These are phyloP conservation scores for Litsea cubeba DNA, from an alignment of 164 flowering plant genomes.

Conservation along the genomic window DNA sequence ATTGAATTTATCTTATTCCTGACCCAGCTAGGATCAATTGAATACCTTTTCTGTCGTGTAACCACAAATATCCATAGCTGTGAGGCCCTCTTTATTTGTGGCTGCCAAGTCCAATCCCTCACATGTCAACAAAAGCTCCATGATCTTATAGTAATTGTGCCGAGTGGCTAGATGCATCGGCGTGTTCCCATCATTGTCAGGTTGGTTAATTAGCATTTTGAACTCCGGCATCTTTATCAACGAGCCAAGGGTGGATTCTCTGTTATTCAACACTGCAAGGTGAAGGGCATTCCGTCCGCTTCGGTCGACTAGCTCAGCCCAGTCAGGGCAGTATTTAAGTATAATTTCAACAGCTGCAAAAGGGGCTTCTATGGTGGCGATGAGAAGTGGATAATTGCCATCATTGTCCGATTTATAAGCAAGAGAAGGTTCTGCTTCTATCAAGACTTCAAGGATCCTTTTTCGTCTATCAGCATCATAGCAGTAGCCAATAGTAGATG, in stretches of 20 bases:
- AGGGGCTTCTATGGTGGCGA: not conserved
- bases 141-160: too few species aligned
- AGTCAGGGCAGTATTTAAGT: not conserved
- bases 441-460: too few species aligned
- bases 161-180: slow-evolving; percentile 19
- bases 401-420: slow-evolving; percentile 1
- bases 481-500: not conserved
- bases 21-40: too few species aligned
- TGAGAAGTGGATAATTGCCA: slow-evolving; percentile 2
- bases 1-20: too few species aligned
- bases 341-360: not conserved
- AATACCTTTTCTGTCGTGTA: not conserved
- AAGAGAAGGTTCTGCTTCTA: not conserved
- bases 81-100: slow-evolving; percentile 15
- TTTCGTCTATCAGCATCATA: not conserved
- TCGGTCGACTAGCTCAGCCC: not conserved
- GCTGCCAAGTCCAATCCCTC: slow-evolving; percentile 1
- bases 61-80: slow-evolving; percentile 12
- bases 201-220: not conserved
- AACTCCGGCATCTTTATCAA: not conserved
- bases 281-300: slow-evolving; percentile 12
- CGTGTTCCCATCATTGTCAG: slow-evolving; percentile 12
- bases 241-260: too few species aligned
- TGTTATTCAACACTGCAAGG: not conserved
- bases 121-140: too few species aligned